Evolutionary conservation across 139 green algal species (phyloP).

Genomic region (Eudorina sp.): DNA sequence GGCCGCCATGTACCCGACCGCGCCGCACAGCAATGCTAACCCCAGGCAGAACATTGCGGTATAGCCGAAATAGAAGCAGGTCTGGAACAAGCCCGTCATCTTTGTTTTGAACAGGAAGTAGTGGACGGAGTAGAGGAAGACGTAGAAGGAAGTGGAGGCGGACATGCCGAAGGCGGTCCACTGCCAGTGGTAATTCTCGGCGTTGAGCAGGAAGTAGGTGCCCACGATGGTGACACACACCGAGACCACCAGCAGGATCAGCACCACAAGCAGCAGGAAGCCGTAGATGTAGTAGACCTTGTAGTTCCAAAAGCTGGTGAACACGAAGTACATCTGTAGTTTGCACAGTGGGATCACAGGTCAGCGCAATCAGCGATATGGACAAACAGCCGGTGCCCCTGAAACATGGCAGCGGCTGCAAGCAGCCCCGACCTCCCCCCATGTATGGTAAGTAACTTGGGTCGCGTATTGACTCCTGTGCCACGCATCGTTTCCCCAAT

Average conservation of each 20-base stretch:
- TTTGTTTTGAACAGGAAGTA: conserved; percentile 97
- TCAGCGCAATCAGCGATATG: background rate
- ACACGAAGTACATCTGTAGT: conserved; percentile 95
- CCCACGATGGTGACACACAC: conserved; percentile 92
- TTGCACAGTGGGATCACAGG: background rate
- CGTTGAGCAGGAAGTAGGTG: conserved; percentile 99
- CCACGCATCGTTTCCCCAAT: no score
- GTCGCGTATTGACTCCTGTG: no score
- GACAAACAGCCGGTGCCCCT: background rate
- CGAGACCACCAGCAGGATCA: conserved; percentile 95
- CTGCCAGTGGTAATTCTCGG: conserved; percentile 97
- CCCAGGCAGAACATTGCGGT: conserved; percentile 94
- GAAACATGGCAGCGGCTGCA: background rate
- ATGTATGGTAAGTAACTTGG: no score
- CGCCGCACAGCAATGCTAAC: conserved; percentile 78
- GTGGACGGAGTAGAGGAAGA: conserved; percentile 92
- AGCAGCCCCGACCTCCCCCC: no score
- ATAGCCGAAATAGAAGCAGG: conserved; percentile 97
- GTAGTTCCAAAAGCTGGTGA: conserved; percentile 97
- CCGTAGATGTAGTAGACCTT: conserved; percentile 99
- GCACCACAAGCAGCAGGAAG: conserved; percentile 97
- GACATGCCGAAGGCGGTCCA: conserved; percentile 94
- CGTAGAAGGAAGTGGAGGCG: conserved; percentile 90
- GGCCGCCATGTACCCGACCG: conserved; percentile 90
- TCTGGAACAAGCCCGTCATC: conserved; percentile 98